phyloP scores from a whole-genome alignment of 305 asterid genomes.

The Withania somnifera region DNA sequence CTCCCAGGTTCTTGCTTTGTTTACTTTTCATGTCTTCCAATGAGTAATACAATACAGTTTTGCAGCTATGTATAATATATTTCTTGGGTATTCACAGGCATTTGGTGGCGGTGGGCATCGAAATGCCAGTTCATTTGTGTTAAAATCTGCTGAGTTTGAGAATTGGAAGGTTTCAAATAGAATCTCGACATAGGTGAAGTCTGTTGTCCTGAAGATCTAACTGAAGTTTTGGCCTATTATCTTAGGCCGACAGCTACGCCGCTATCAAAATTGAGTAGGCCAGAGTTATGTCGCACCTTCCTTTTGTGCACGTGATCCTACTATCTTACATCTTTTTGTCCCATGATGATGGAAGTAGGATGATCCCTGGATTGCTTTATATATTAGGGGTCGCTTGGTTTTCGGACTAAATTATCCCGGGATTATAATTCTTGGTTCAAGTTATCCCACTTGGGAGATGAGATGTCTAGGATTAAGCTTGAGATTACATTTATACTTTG shows the following conservation, averaged over 20 bases:
- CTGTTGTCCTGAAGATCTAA: not conserved
- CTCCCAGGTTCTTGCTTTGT: slow-evolving; percentile 42
- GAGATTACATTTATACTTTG: no score
- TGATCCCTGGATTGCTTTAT: not conserved
- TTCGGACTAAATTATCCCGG: not conserved
- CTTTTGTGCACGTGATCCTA: not conserved
- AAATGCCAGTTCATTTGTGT: slow-evolving; percentile 70
- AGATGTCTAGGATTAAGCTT: no score
- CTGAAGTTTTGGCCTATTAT: not conserved
- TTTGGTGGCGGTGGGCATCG: slow-evolving; percentile 83
- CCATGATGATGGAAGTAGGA: not conserved
- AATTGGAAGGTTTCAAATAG: slow-evolving; percentile 39
- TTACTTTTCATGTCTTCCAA: not conserved
- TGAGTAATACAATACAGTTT: not conserved
- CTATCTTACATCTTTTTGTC: not conserved
- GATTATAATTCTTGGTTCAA: not conserved
- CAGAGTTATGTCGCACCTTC: not conserved
- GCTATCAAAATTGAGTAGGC: not conserved
- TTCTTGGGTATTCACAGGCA: slow-evolving; percentile 22
- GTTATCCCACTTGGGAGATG: not conserved
- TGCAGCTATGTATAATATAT: not conserved
- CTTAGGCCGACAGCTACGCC: not conserved
- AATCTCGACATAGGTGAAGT: slow-evolving; percentile 9
- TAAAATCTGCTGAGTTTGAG: slow-evolving; percentile 35
- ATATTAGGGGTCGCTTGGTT: not conserved